Evolutionary conservation across 139 green algal species (phyloP), one percentile per base, ranked within the genome.

Genomic region (Chlorella sp.): DNA sequence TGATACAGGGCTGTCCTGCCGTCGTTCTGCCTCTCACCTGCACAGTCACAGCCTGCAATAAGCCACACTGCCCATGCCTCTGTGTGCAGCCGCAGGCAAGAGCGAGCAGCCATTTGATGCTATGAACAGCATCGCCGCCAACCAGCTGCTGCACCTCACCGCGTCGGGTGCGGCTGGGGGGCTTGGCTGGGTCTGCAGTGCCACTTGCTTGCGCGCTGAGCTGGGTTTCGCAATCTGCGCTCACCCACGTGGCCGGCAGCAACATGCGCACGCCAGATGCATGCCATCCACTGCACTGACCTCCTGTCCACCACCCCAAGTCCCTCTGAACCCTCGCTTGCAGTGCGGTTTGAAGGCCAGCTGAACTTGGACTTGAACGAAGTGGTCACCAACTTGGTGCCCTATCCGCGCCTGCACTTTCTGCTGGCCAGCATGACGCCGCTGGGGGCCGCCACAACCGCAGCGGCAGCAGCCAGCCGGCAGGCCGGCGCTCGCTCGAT

Each of bases 351-450:
- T 85, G 90, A 95, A 43, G 92, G 90, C 24, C 68, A 77, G 24
- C 88, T 96, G 26, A 96, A 96, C 78, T 86, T 94, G 43, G 95
- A 98, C 80, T 72, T 98, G 32, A 96, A 94, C 72, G 94, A 98
- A 82, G 93, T 98, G 75, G 94, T 90, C 43, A 96, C 92, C 75
- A 97, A 98, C 90, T 83, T 98, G 84, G 94, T 96, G 76, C 91
- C 92, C 41, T 92, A 88, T 80, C 92, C 91, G 8, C 75, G 90
- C 60, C 90, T 96, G 85, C 95, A 98, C 87, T 97, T 98, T 90
- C 85, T 98, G 65, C 81, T 95, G 36, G 87, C 88, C 36, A 79
- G 69, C 74, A 89, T 96, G 85, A 86, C 90, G 22, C 95, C 94
- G 22, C 82, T 95, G 48, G 30, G 46, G 68, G 16, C 86, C 62